phyloP scores from a whole-genome alignment of 2,329 filamentous ascomycete genomes.

The Penicillium sp. region DNA sequence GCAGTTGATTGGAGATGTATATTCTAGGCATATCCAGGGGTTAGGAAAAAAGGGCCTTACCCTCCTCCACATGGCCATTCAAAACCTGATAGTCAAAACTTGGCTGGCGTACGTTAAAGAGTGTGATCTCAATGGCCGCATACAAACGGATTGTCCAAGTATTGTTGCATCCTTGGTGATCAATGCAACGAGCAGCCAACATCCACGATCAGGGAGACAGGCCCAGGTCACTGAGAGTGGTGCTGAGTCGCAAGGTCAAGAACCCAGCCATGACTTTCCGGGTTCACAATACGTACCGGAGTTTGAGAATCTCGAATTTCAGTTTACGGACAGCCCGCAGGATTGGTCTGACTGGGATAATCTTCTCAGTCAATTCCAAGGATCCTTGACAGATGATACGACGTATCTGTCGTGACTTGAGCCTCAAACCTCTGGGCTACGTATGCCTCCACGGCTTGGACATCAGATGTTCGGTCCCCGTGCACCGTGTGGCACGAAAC shows the following conservation, averaged over 20 bases:
- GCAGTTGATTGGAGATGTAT: slow-evolving; percentile 45
- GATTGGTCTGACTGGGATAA: slow-evolving; percentile 31
- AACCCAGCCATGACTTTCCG: neutral
- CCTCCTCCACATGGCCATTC: slow-evolving; percentile 25
- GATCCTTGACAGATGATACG: slow-evolving; percentile 19
- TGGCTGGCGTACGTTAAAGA: slow-evolving; percentile 27
- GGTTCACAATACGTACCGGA: neutral
- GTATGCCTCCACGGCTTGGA: too few relatives aligned
- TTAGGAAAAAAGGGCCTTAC: slow-evolving; percentile 15
- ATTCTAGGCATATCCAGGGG: slow-evolving; percentile 37
- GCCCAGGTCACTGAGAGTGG: neutral
- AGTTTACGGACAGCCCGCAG: slow-evolving; percentile 21
- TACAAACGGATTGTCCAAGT: slow-evolving; percentile 21
- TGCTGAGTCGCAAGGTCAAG: slow-evolving; percentile 2
- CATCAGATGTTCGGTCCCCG: neutral
- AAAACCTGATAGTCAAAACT: slow-evolving; percentile 27
- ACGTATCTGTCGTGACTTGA: slow-evolving; percentile 5
- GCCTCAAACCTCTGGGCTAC: neutral
- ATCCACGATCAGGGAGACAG: neutral
- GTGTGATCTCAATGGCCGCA: slow-evolving; percentile 16
- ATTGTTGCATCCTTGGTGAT: slow-evolving; percentile 17
- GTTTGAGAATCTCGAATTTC: slow-evolving; percentile 8
- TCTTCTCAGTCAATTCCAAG: slow-evolving; percentile 30
- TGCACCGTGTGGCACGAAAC: too few relatives aligned
- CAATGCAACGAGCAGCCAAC: neutral